Conservation (phyloP, 2,329 filamentous ascomycete genomes). For the Venturia effusa region DNA sequence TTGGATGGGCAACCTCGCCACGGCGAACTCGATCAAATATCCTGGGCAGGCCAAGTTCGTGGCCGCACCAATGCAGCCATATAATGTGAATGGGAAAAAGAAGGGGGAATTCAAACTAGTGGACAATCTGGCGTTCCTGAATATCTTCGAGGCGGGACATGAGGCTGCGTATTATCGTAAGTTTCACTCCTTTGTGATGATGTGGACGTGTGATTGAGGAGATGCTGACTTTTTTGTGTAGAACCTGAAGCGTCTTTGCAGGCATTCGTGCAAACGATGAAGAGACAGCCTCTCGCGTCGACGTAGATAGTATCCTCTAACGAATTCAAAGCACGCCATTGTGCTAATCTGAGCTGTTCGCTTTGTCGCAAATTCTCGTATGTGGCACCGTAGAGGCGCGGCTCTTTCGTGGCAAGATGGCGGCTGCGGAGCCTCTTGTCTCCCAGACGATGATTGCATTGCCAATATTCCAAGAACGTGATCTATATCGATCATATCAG, state of each 20-base stretch:
- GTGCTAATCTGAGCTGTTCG: background rate
- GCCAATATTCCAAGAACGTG: background rate
- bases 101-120: conserved; percentile 41
- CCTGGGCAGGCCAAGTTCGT: conserved; percentile 31
- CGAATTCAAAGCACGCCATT: background rate
- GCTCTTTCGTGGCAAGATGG: background rate
- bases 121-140: conserved; percentile 39
- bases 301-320: background rate
- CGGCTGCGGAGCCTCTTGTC: background rate
- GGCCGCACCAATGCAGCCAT: conserved; percentile 26
- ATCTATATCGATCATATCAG: background rate
- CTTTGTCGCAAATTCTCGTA: background rate
- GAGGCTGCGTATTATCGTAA: conserved; percentile 25
- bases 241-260: conserved; percentile 34
- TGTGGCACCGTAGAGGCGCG: background rate
- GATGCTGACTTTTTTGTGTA: conserved; percentile 1
- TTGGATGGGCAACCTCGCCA: conserved; percentile 34
- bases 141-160: conserved; percentile 38
- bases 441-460: background rate
- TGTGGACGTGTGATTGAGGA: background rate
- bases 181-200: conserved; percentile 12
- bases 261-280: conserved; percentile 37
- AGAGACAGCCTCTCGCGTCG: conserved; percentile 17
- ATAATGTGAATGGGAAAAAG: conserved; percentile 38
- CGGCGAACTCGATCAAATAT: conserved; percentile 36